Evolutionary conservation across 495 filamentous ascomycete genomes (phyloP).

Genomic region (Penicillium fimorum): DNA sequence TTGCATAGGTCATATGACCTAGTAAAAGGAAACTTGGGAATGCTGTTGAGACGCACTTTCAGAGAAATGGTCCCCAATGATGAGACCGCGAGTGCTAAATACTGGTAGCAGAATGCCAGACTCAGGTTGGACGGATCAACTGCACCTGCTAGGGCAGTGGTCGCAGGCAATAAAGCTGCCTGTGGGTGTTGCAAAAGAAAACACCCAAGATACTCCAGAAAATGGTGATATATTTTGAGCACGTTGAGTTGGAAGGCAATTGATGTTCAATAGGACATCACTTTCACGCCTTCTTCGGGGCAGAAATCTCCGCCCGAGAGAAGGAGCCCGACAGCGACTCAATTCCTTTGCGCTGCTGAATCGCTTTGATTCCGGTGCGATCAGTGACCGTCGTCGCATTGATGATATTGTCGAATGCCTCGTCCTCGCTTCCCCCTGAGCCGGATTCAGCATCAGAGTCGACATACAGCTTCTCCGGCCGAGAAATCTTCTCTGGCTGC

Average conservation of each 20-base stretch:
- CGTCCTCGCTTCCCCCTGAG: slow-evolving; percentile 66
- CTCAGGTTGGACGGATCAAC: not conserved
- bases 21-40: not conserved
- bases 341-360: slow-evolving; percentile 46
- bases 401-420: slow-evolving; percentile 86
- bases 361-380: slow-evolving; percentile 67
- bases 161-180: not conserved
- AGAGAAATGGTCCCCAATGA: not conserved
- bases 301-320: slow-evolving; percentile 58
- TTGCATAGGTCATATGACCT: not conserved
- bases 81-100: not conserved
- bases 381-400: slow-evolving; percentile 84
- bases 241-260: not conserved
- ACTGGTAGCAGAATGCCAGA: not conserved
- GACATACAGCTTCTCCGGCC: slow-evolving; percentile 44
- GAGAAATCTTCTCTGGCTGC: slow-evolving; percentile 55
- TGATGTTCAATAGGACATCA: not conserved
- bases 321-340: slow-evolving; percentile 57
- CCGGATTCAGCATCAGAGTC: slow-evolving; percentile 75
- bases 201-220: not conserved
- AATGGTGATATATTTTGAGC: not conserved
- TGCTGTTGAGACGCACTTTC: not conserved
- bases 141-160: not conserved
- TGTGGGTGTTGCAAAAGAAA: not conserved
- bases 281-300: slow-evolving; percentile 58